phyloP scores from a whole-genome alignment of 129 eudicot species.

The Pittosporum tobira region DNA sequence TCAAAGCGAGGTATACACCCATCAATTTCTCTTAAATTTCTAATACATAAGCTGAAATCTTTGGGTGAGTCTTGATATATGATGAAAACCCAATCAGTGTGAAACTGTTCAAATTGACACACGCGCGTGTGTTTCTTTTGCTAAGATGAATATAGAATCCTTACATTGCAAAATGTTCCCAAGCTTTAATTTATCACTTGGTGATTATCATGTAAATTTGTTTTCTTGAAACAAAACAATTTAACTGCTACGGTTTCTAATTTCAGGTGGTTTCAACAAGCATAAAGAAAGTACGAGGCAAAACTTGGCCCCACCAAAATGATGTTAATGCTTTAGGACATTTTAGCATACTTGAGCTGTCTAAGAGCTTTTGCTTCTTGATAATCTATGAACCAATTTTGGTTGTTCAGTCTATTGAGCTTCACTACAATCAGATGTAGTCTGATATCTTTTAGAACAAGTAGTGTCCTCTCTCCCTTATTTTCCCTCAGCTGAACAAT shows the following conservation, averaged over 20 bases:
- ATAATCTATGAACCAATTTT: background rate
- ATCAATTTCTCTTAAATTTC: background rate
- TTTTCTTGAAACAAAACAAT: too few relatives aligned
- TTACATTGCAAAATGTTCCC: too few relatives aligned
- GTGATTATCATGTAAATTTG: background rate
- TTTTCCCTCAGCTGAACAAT: too few relatives aligned
- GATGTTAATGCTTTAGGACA: conserved; percentile 20
- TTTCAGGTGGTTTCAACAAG: conserved; percentile 43
- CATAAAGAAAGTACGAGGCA: conserved; percentile 33
- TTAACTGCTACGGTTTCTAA: background rate
- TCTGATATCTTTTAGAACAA: conserved; percentile 1
- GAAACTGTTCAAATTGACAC: too few relatives aligned
- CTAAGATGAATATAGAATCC: too few relatives aligned
- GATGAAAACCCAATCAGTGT: background rate
- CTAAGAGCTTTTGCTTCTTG: background rate
- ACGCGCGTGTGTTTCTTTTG: too few relatives aligned
- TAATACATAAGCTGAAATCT: background rate
- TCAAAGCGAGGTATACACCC: conserved; percentile 59
- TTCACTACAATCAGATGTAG: conserved; percentile 1
- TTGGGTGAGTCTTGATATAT: background rate
- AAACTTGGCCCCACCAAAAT: conserved; percentile 24
- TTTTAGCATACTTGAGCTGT: background rate
- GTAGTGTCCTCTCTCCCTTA: too few relatives aligned
- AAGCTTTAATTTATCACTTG: too few relatives aligned
- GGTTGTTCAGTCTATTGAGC: conserved; percentile 3